Evolutionary conservation across 2,329 filamentous ascomycete genomes (phyloP), one percentile per base, ranked within the genome.

Genomic region (Fusarium bactridioides): DNA sequence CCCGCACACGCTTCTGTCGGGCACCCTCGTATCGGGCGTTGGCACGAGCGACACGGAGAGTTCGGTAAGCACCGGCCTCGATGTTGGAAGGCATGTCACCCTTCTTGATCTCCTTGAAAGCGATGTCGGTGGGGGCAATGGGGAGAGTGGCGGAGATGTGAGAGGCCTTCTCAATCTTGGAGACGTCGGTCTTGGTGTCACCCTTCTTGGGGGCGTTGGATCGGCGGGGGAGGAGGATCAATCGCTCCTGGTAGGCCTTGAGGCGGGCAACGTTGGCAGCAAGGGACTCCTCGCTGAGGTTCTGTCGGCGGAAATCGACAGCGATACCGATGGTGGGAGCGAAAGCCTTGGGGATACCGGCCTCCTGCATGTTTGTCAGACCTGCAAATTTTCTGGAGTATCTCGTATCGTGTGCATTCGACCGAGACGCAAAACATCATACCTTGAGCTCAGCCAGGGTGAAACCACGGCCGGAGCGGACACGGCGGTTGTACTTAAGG

Each of bases 401-500:
- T 65, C 40, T 68, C 45, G 35, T 31, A 23, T 55, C 37, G 37
- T 41, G 21, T 50, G 35, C 11, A 23, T 38, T 53, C 47, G 45
- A 51, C 41, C 47, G 37, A 61, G 50, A 66, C 19, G n/a, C 45
- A 44, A 31, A 59, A 40, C 51, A 64, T 78, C 84, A 77, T 93
- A 98, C 95, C 95, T 99, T 99, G 84, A 99, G 90, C 91, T 99
- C 96, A 87, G 92, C 89, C 79, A 98, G 89, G 80, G 95, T 94
- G 93, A 99, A 99, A 85, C 96, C 96, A 89, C 96, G 94, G 86
- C 96, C 96, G 83, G 94, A 91, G 84, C 96, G 93, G 83, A 97
- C 93, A 84, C 94, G 94, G 84, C 96, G 95, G 94, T 99, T 99
- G 91, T 99, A 97, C 91, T 97, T 97, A 89, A 98, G 87, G 81